Conservation (phyloP, 2,329 filamentous ascomycete species). For the Cladobotryum mycophilum region DNA sequence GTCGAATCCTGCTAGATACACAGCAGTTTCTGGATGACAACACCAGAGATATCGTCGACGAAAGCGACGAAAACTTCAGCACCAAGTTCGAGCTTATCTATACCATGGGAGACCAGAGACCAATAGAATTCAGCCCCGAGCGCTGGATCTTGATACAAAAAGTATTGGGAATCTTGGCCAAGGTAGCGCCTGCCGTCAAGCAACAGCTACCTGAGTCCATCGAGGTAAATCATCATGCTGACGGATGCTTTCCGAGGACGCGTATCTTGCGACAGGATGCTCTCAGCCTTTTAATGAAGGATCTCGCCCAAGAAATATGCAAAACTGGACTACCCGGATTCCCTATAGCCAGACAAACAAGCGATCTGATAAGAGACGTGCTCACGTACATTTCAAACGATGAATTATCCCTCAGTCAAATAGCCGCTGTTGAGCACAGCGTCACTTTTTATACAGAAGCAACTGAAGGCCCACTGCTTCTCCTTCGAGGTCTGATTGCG, state of each 20-base stretch:
- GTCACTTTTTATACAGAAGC: conserved; percentile 30
- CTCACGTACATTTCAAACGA: conserved; percentile 38
- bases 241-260: conserved; percentile 40
- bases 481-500: conserved; percentile 52
- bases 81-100: conserved; percentile 58
- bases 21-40: conserved; percentile 39
- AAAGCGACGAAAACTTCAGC: conserved; percentile 59
- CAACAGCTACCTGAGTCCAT: conserved; percentile 30
- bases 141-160: conserved; percentile 49
- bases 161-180: conserved; percentile 39
- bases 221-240: conserved; percentile 29
- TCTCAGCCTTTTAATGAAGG: conserved; percentile 21
- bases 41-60: conserved; percentile 54
- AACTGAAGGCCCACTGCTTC: conserved; percentile 32
- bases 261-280: conserved; percentile 38
- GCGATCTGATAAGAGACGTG: conserved; percentile 25
- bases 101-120: conserved; percentile 47
- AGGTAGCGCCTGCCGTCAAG: conserved; percentile 24
- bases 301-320: conserved; percentile 37
- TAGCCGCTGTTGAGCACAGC: conserved; percentile 29
- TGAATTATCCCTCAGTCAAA: conserved; percentile 21
- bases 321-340: conserved; percentile 35
- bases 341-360: conserved; percentile 30
- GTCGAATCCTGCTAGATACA: conserved; percentile 29
- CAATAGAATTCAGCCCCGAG: conserved; percentile 36